phyloP scores from a whole-genome alignment of 495 filamentous ascomycete genomes.

The Penicillium samsonianum region DNA sequence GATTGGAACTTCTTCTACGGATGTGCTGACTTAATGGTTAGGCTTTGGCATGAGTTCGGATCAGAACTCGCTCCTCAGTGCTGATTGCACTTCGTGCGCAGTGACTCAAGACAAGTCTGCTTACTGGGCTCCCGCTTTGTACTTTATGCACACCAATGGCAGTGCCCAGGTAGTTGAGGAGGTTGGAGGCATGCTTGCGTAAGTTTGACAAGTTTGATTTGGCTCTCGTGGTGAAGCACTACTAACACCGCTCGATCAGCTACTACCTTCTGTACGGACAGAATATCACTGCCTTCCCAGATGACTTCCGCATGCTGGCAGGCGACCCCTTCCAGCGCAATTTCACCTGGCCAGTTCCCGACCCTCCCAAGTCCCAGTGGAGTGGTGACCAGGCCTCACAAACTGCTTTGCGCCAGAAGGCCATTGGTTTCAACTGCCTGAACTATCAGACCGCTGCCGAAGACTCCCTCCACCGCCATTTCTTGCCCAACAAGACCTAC shows the following conservation, averaged over 20 bases:
- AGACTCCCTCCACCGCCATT: conserved; percentile 74
- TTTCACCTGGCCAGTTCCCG: conserved; percentile 68
- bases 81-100: conserved; percentile 57
- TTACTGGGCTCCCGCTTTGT: conserved; percentile 63
- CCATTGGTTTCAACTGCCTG: conserved; percentile 90
- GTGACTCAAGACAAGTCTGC: conserved; percentile 62
- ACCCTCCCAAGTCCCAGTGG: conserved; percentile 76
- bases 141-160: conserved; percentile 59
- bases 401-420: conserved; percentile 69
- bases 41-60: conserved; percentile 51
- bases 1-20: neutral
- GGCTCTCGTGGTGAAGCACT: conserved; percentile 1
- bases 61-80: conserved; percentile 44
- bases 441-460: conserved; percentile 66
- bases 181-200: conserved; percentile 61
- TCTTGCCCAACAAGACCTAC: conserved; percentile 74
- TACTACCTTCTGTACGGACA: conserved; percentile 74
- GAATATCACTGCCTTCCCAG: conserved; percentile 73
- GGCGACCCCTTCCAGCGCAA: conserved; percentile 69
- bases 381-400: conserved; percentile 59
- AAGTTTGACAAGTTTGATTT: conserved; percentile 38
- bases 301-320: conserved; percentile 81
- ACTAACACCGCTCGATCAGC: conserved; percentile 32
- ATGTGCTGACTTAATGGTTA: conserved; percentile 16
- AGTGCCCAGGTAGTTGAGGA: conserved; percentile 53